Evolutionary conservation across 2,329 filamentous ascomycete species (phyloP).

Genomic region (Stromatinia cepivora): DNA sequence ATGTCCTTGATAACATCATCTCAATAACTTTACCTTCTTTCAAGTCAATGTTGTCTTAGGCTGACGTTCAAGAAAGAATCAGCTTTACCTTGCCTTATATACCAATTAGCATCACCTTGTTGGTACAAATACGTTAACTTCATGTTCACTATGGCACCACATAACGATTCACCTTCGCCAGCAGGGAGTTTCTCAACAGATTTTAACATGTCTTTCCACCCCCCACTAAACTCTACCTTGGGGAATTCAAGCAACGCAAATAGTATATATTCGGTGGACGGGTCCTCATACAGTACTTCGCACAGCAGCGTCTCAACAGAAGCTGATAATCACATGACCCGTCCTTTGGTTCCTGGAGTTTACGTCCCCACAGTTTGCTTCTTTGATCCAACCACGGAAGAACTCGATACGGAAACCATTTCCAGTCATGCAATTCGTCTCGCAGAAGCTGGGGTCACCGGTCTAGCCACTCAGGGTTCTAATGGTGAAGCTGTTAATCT

Average conservation of each 20-base stretch:
- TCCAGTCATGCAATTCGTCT: conserved; percentile 53
- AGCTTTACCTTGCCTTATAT: not conserved
- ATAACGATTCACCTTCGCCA: conserved; percentile 51
- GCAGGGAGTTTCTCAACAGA: conserved; percentile 47
- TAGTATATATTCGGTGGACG: conserved; percentile 42
- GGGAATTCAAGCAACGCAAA: conserved; percentile 32
- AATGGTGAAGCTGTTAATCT: conserved; percentile 69
- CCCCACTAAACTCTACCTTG: conserved; percentile 30
- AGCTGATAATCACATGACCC: conserved; percentile 40
- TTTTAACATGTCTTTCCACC: conserved; percentile 43
- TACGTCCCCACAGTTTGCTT: conserved; percentile 76
- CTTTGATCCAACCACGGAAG: conserved; percentile 64
- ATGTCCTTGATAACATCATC: not conserved
- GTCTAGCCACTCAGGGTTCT: conserved; percentile 63
- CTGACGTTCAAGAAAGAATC: not conserved
- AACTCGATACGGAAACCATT: conserved; percentile 62
- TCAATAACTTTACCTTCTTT: conserved; percentile 5
- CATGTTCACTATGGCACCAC: conserved; percentile 46
- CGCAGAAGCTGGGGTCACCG: conserved; percentile 59
- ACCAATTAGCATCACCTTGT: not conserved
- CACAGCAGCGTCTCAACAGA: conserved; percentile 45
- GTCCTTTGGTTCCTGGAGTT: conserved; percentile 54
- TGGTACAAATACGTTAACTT: not conserved
- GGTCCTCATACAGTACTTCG: conserved; percentile 45
- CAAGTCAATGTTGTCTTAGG: not conserved